Base-by-base conservation (phyloP, 257 asterid genomes). In the Solanum peruvianum region DNA sequence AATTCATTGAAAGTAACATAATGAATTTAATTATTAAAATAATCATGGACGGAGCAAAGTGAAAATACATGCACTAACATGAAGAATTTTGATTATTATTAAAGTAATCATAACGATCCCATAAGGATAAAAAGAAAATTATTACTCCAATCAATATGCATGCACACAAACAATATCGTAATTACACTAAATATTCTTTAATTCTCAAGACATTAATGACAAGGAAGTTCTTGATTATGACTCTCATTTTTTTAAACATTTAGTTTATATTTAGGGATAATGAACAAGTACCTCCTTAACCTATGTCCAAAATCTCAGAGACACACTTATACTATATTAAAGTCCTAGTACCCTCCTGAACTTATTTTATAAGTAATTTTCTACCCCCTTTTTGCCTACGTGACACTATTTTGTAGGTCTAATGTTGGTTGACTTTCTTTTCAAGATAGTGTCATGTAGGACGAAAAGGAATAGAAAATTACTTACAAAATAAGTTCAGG, bases 191-290 rank as follows among this genome's bases (percentile, higher is more conserved):
- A 52, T 52, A 52, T 52, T 12, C 0, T 29, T 14, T 52, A 52
- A 52, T 52, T 13, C 21, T 67, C 73, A 13, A 72, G 47, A 72
- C 11, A 72, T 37, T 20, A 37, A 73, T 37, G 9, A 21, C 18
- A 37, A 27, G 2, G 21, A 67, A 67, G 6, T 67, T 67, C 39
- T 13, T 27, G 9, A 67, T 13, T 67, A 27, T 64, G 31, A 64
- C 31, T 11, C 5, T 25, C 16, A 6, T 11, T 4, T 52, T 15
- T 15, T 5, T 0, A 2, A 1, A 27, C 1, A 16, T 0, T 15
- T 0, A 0, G 1, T 52, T 60, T 0, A n/a, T 60, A 9, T 23
- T 23, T n/a, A n/a, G n/a, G n/a, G n/a, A n/a, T n/a, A n/a, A n/a
- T n/a, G n/a, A n/a, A n/a, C n/a, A n/a, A n/a, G n/a, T n/a, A n/a